Conservation (phyloP, 1,284 basidiomycete species). For the Apiotrichum siamense region DNA sequence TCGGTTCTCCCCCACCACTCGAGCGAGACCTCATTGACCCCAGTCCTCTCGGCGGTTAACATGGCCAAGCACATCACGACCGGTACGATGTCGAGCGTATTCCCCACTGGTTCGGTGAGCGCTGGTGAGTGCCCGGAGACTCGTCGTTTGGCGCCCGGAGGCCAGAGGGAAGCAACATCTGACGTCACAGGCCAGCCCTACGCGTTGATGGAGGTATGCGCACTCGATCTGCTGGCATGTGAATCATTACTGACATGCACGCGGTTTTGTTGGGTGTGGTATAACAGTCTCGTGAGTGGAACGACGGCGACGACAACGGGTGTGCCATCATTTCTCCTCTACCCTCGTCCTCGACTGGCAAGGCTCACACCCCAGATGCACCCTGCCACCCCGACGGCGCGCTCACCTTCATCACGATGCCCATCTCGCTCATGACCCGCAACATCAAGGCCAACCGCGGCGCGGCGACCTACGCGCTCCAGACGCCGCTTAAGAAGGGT, state of each 20-base stretch:
- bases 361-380: constrained; percentile 46
- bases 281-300: constrained; percentile 18
- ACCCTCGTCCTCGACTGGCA: not conserved
- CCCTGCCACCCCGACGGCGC: constrained; percentile 57
- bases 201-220: constrained; percentile 56
- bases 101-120: constrained; percentile 24
- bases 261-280: not conserved
- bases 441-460: constrained; percentile 53
- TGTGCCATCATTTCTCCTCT: not conserved
- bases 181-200: constrained; percentile 53
- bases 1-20: too few relatives aligned
- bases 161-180: too few relatives aligned
- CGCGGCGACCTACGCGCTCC: constrained; percentile 56
- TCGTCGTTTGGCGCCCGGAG: not conserved
- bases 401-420: constrained; percentile 58
- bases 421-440: constrained; percentile 57
- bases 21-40: not conserved
- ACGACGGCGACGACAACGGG: too few relatives aligned
- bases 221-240: constrained; percentile 45
- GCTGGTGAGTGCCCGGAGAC: constrained; percentile 21
- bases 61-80: constrained; percentile 20
- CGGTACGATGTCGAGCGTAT: constrained; percentile 42
- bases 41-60: constrained; percentile 6
- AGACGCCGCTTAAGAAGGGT: constrained; percentile 44
- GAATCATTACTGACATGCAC: not conserved